phyloP scores from a whole-genome alignment of 163 green algal genomes.

The Prototheca wickerhamii region DNA sequence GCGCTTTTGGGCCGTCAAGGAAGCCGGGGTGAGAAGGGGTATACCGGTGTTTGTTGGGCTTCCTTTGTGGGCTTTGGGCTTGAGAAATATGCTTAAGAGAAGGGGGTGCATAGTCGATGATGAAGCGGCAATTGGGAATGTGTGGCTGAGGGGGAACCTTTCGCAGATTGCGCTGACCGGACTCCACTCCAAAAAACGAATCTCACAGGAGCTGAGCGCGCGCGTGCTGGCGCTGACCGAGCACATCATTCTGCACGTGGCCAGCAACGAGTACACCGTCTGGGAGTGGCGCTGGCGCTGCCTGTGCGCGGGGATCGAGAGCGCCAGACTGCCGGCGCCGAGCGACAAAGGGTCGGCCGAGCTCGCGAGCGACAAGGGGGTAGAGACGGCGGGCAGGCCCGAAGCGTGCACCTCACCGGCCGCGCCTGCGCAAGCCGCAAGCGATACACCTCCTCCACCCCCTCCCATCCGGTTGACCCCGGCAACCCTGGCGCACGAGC shows the following conservation, averaged over 20 bases:
- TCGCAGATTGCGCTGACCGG: neutral
- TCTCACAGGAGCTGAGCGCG: constrained; percentile 35
- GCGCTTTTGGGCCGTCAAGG: constrained; percentile 49
- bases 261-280: constrained; percentile 68
- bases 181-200: neutral
- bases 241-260: constrained; percentile 53
- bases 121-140: too few species aligned
- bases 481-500: constrained; percentile 19
- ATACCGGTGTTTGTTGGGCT: neutral
- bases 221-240: constrained; percentile 54
- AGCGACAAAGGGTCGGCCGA: too few species aligned
- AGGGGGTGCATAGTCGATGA: too few species aligned
- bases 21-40: constrained; percentile 19
- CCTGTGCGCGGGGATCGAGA: too few species aligned
- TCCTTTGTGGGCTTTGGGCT: too few species aligned
- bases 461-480: neutral
- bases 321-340: too few species aligned
- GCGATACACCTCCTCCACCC: neutral
- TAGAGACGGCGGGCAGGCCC: too few species aligned
- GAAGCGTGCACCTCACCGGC: too few species aligned
- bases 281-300: constrained; percentile 60
- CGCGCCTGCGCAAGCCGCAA: too few species aligned
- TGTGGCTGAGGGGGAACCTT: neutral
- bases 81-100: too few species aligned
- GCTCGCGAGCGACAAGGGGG: too few species aligned